phyloP scores from a whole-genome alignment of 2,329 filamentous ascomycete species.

The Aureobasidium sp. region DNA sequence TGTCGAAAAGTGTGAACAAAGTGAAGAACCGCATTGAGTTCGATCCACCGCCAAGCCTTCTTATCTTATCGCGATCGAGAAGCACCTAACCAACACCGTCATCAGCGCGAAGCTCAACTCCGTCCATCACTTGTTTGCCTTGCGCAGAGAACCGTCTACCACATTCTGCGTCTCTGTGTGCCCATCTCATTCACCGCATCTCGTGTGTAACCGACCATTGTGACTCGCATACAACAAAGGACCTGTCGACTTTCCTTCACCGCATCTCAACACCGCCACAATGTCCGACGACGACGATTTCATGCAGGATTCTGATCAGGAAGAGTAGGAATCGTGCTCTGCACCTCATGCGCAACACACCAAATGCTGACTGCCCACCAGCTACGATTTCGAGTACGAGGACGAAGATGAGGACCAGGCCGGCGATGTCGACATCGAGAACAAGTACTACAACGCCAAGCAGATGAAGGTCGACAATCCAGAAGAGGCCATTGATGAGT shows the following conservation, averaged over 20 bases:
- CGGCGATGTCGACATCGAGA: conserved; percentile 91
- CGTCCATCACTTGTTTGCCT: neutral
- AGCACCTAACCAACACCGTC: neutral
- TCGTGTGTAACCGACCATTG: neutral
- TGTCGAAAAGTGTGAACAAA: neutral
- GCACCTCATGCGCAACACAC: neutral
- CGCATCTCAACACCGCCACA: conserved; percentile 25
- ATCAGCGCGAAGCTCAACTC: neutral
- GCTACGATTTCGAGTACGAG: conserved; percentile 96
- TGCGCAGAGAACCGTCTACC: neutral
- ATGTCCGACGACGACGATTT: conserved; percentile 88
- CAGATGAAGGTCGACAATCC: conserved; percentile 85
- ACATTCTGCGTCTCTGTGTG: neutral
- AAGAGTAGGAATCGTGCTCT: conserved; percentile 54
- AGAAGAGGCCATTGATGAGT: conserved; percentile 83
- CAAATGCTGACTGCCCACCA: conserved; percentile 32
- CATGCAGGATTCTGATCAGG: conserved; percentile 85
- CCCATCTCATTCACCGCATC: neutral
- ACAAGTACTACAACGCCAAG: conserved; percentile 99
- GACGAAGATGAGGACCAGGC: conserved; percentile 84
- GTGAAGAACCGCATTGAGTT: neutral
- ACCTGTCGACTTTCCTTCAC: neutral
- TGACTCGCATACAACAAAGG: neutral
- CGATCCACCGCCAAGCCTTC: neutral
- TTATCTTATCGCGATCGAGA: neutral